Base-by-base conservation (phyloP, 495 filamentous ascomycete genomes). In the Jackrogersella minutella region DNA sequence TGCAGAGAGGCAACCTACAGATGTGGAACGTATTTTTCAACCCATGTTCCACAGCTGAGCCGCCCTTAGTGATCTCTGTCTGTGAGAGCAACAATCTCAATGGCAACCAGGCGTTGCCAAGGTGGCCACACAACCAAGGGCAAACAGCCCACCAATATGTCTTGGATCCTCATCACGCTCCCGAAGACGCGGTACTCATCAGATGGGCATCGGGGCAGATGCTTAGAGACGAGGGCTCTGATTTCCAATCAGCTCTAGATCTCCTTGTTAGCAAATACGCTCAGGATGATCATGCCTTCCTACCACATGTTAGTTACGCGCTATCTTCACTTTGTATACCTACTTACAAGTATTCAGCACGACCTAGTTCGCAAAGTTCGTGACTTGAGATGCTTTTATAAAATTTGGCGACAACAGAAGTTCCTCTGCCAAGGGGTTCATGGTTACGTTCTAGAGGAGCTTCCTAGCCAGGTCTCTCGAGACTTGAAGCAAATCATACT, bases 321-420 rank as follows among this genome's bases (percentile, higher is more conserved):
- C 41, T 46, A 21, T 21, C 49, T 39, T 7, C 17, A 17, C 26
- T 14, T 11, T 22, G 7, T 58, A 31, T 40, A 54, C 47, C 21
- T 67, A 58, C 74, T 76, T 34, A 76, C 70, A 31, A 17, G 24
- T 28, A 6, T 24, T 46, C 50, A 77, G 74, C 47, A 66, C 47
- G 34, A 61, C n/a, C 67, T 77, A 3, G 71, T 77, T 33, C 63
- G 59, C 9, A 66, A 71, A 53, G 73, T 75, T 21, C 69, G 69
- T 41, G 51, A 62, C n/a, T 64, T 77, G 64, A 73, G 62, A 26
- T 77, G 74, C 49, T 63, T 75, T 49, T 77, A 74, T 59, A 68
- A 54, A 49, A 73, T 77, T 36, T 75, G 71, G 74, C 65, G 71
- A 2, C 71, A 77, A 17, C 43, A 65, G 10, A 71, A 58, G 17